A percentile compares a stretch with the other conserved stretches of the same genome.
Conservation (phyloP, 352 stramenopile species). For the Globisporangium apiculatum region DNA sequence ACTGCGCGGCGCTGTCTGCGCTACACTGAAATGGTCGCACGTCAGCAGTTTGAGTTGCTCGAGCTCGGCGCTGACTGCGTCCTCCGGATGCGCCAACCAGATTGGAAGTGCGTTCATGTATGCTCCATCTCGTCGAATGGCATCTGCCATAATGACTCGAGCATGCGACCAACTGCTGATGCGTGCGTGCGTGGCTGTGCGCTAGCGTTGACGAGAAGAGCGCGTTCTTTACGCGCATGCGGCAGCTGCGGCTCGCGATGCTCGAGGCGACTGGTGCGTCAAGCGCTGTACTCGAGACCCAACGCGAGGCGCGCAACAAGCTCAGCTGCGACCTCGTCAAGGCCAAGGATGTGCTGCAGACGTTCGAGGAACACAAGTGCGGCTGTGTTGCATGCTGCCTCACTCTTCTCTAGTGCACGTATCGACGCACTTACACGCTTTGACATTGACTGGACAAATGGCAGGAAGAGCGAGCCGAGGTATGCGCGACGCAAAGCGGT, state of each 20-base stretch:
- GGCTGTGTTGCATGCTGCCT: background rate
- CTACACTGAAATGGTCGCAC: slow-evolving; percentile 31
- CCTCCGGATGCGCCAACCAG: slow-evolving; percentile 48
- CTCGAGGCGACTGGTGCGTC: slow-evolving; percentile 20
- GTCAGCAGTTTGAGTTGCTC: slow-evolving; percentile 31
- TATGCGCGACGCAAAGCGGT: slow-evolving; percentile 8
- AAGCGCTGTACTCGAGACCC: slow-evolving; percentile 23
- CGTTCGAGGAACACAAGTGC: slow-evolving; percentile 35
- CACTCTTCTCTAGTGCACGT: background rate
- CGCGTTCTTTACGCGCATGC: slow-evolving; percentile 41
- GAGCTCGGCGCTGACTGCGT: slow-evolving; percentile 30
- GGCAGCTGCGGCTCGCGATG: slow-evolving; percentile 53
- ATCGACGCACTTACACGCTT: background rate
- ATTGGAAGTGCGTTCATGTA: slow-evolving; percentile 40
- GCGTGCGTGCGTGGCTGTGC: background rate
- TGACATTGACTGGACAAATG: too few relatives aligned
- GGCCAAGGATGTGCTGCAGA: slow-evolving; percentile 32
- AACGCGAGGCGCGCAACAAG: slow-evolving; percentile 37
- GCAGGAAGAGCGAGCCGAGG: slow-evolving; percentile 3
- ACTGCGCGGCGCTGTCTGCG: slow-evolving; percentile 33
- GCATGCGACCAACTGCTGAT: background rate
- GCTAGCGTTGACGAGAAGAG: slow-evolving; percentile 36
- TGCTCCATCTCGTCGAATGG: background rate
- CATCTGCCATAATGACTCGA: too few relatives aligned
- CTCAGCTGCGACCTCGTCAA: slow-evolving; percentile 40